phyloP scores from a whole-genome alignment of 2,329 filamentous ascomycete genomes.

The Aspergillus novofumigatus region DNA sequence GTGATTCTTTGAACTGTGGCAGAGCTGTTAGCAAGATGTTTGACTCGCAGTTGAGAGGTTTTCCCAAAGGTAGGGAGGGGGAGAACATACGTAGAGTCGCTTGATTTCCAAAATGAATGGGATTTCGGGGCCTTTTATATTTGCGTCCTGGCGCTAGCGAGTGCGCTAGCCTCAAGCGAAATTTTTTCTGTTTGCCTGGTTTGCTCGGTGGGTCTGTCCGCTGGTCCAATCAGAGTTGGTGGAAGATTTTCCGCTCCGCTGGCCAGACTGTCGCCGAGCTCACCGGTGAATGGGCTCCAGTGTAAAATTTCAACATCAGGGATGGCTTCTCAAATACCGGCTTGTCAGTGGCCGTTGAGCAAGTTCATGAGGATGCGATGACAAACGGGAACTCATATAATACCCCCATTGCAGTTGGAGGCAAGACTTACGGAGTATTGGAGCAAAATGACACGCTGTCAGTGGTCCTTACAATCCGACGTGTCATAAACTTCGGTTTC shows the following conservation, averaged over 20 bases:
- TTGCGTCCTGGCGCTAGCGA: not conserved
- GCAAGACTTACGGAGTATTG: no score
- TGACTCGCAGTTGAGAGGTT: not conserved
- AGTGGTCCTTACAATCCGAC: no score
- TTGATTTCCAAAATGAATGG: constrained; percentile 33
- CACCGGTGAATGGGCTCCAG: not conserved
- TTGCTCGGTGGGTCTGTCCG: constrained; percentile 9
- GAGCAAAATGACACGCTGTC: no score
- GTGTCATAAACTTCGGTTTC: no score
- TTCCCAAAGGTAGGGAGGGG: constrained; percentile 22
- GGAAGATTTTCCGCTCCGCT: not conserved
- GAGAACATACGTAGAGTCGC: constrained; percentile 42
- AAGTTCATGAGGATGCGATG: not conserved
- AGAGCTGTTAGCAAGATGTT: constrained; percentile 18
- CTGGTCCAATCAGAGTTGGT: not conserved
- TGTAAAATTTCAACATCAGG: not conserved
- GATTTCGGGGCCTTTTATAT: constrained; percentile 26
- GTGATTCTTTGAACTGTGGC: constrained; percentile 69
- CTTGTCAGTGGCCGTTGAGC: not conserved
- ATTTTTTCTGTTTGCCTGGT: constrained; percentile 11
- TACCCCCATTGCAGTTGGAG: no score
- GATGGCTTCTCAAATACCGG: not conserved
- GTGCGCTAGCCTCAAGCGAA: constrained; percentile 28
- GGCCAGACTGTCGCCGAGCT: not conserved
- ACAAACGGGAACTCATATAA: not conserved